These are phyloP conservation scores for Chaetomiaceae sp. DNA, from an alignment of 2,329 filamentous ascomycete species.

Conservation along the genomic window DNA sequence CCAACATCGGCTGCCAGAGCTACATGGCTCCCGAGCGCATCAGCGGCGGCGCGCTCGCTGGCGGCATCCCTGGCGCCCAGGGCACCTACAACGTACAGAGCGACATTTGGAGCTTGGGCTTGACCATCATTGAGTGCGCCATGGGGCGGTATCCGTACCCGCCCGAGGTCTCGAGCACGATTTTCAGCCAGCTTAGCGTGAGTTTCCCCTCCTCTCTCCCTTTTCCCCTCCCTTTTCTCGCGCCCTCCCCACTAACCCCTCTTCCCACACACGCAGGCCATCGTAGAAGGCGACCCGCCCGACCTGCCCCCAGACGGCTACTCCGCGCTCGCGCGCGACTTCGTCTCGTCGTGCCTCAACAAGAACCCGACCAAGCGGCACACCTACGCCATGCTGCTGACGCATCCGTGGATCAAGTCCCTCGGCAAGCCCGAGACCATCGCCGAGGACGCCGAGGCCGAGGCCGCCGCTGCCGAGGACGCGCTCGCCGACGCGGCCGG, in stretches of 20 bases:
- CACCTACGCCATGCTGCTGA: constrained; percentile 83
- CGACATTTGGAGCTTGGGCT: constrained; percentile 92
- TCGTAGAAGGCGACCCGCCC: constrained; percentile 94
- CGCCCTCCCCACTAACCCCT: neutral
- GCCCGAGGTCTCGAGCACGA: constrained; percentile 94
- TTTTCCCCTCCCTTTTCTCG: neutral
- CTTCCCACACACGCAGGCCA: constrained; percentile 64
- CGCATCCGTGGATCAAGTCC: constrained; percentile 74
- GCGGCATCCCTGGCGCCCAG: constrained; percentile 52
- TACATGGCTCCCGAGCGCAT: constrained; percentile 99
- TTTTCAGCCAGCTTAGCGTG: constrained; percentile 94
- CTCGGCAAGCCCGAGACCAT: constrained; percentile 29
- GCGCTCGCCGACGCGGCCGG: constrained; percentile 38
- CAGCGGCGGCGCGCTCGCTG: constrained; percentile 71
- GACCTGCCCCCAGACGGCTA: constrained; percentile 73
- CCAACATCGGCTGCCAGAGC: constrained; percentile 97
- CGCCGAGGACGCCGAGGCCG: constrained; percentile 32
- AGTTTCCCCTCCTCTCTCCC: constrained; percentile 38
- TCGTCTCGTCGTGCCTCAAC: constrained; percentile 84
- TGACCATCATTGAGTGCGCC: constrained; percentile 94
- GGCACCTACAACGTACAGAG: constrained; percentile 97
- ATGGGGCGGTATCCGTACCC: constrained; percentile 94
- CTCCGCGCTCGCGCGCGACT: constrained; percentile 73
- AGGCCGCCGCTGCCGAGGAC: constrained; percentile 28
- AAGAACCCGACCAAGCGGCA: constrained; percentile 89